Evolutionary conservation across 2,329 filamentous ascomycete genomes (phyloP).

Genomic region (Chalaropsis thielavioides): DNA sequence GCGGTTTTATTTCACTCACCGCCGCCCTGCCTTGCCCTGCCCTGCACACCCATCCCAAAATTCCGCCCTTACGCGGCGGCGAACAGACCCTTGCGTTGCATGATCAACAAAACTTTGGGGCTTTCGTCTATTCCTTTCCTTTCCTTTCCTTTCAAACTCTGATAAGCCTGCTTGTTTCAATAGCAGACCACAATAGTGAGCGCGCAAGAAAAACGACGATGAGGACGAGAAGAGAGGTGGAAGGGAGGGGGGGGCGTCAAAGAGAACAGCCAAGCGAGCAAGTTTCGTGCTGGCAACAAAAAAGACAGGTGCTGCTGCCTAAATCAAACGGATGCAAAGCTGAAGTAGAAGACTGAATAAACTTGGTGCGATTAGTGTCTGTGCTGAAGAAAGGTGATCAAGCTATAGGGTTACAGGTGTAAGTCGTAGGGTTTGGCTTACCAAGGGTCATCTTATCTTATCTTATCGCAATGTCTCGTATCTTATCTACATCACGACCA

Average conservation of each 20-base stretch:
- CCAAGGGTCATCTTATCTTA: background rate
- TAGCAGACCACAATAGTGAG: background rate
- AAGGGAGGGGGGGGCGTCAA: background rate
- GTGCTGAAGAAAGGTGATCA: background rate
- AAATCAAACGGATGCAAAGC: background rate
- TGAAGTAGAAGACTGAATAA: background rate
- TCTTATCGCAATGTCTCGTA: background rate
- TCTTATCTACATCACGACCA: background rate
- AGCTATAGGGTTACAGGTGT: background rate
- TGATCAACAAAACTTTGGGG: background rate
- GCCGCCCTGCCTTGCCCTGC: background rate
- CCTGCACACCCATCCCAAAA: background rate
- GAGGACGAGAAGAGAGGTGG: background rate
- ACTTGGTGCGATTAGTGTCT: too few species aligned
- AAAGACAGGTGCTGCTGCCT: too few species aligned
- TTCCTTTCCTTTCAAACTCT: background rate
- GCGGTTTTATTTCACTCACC: too few species aligned
- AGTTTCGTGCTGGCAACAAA: too few species aligned
- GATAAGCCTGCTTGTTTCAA: background rate
- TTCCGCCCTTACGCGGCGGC: slow-evolving; percentile 2
- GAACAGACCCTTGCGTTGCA: slow-evolving; percentile 6
- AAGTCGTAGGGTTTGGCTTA: background rate
- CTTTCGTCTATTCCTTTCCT: background rate
- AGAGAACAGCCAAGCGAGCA: too few species aligned
- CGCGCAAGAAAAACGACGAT: background rate